Evolutionary conservation across 169 alveolate genomes (phyloP), one percentile per base, ranked within the genome.

Genomic region (Pseudocohnilembus persalinus): DNA sequence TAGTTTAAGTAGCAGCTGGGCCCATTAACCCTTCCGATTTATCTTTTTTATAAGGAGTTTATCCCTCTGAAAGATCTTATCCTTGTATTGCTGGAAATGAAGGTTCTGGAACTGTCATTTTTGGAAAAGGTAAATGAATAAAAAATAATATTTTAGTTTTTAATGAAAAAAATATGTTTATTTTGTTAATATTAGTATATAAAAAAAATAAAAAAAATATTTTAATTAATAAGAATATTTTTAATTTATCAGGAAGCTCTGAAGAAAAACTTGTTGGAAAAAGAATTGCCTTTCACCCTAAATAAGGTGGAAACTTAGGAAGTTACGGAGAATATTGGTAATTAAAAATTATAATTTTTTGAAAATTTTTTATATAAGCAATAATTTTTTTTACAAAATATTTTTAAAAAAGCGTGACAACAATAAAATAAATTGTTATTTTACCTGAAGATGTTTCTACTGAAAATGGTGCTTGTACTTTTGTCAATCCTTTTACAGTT

Each of bases 401-500:
- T 49, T 49, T 4, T 49, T 11, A 49, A 11, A 49, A 11, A 11
- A 49, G 68, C 20, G 81, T 93, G 0, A 84, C 93, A 30, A 31
- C 72, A 28, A 89, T 92, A 29, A 65, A 78, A 0, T 72, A 74
- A 25, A 75, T 88, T 49, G 64, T 92, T 33, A 74, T 85, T 0
- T 30, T 94, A 15, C 83, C 83, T 68, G 92, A 83, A 30, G 79
- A 85, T n/a, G 68, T 88, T 29, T 31, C 88, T 16, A 88, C 83
- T 63, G 91, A 91, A 31, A 73, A 82, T 64, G 97, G 93, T n/a
- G 92, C 93, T 28, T 82, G 86, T 30, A 68, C 91, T 25, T 85
- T 89, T 75, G 92, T 92, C 15, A 94, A 94, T 77, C 97, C 97
- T 72, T 74, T 92, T 0, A 94, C 97, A 1, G 97, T 94, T 15